Conservation (phyloP, 1,139 yeast genomes). For the Scheffersomyces cryptocercus region DNA sequence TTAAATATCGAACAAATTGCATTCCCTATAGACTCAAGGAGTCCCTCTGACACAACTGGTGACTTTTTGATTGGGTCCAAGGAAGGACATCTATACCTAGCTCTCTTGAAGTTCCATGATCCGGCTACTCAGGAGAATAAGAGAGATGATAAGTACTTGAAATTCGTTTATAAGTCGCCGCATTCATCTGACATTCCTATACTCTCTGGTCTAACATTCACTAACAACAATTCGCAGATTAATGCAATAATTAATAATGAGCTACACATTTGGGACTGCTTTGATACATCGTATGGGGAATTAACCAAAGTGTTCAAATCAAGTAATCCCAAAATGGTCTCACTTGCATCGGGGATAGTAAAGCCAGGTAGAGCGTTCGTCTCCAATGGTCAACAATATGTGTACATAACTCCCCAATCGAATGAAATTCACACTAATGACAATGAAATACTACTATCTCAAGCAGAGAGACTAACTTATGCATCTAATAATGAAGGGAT, state of each 20-base stretch:
- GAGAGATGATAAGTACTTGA: slow-evolving; percentile 39
- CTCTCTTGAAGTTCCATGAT: slow-evolving; percentile 26
- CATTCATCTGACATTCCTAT: slow-evolving; percentile 11
- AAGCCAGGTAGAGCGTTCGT: slow-evolving; percentile 9
- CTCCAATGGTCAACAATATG: slow-evolving; percentile 14
- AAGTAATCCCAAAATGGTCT: slow-evolving; percentile 15
- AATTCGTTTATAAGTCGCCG: slow-evolving; percentile 25
- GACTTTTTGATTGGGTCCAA: slow-evolving; percentile 31
- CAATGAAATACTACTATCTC: slow-evolving; percentile 25
- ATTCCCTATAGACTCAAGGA: slow-evolving; percentile 26
- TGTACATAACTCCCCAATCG: slow-evolving; percentile 14
- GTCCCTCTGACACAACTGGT: slow-evolving; percentile 27
- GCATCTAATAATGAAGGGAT: slow-evolving; percentile 5
- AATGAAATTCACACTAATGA: slow-evolving; percentile 29
- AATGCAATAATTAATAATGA: slow-evolving; percentile 30
- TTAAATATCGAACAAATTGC: slow-evolving; percentile 26
- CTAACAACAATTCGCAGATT: slow-evolving; percentile 27
- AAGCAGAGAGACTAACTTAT: slow-evolving; percentile 13
- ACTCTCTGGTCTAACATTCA: slow-evolving; percentile 21
- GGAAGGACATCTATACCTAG: slow-evolving; percentile 32
- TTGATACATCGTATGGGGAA: slow-evolving; percentile 32
- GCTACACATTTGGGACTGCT: slow-evolving; percentile 36
- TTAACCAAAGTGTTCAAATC: slow-evolving; percentile 30
- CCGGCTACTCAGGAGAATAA: slow-evolving; percentile 25
- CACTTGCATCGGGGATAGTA: slow-evolving; percentile 8